A percentile compares a stretch with the other conserved stretches of the same genome.
Evolutionary conservation across 495 filamentous ascomycete species (phyloP).

Genomic region (Baudoinia panamericana): DNA sequence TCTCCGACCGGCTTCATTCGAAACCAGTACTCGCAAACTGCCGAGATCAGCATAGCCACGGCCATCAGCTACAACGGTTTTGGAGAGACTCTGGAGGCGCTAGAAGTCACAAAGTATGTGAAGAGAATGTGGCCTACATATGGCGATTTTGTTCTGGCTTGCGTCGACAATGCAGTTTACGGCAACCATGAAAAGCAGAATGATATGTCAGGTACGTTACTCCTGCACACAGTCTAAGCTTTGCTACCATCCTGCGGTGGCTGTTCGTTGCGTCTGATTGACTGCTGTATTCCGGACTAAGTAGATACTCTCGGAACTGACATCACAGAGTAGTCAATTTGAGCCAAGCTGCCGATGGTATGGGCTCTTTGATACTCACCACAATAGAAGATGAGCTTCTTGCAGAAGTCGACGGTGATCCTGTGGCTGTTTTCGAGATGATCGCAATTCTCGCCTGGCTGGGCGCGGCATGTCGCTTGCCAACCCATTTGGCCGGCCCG

Average conservation of each 20-base stretch:
- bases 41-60: background rate
- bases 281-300: too few species aligned
- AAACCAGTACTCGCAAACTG: background rate
- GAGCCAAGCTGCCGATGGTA: background rate
- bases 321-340: background rate
- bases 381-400: too few species aligned
- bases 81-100: background rate
- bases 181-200: background rate
- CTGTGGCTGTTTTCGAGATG: background rate
- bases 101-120: background rate
- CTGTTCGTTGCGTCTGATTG: too few species aligned
- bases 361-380: too few species aligned
- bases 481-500: background rate
- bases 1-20: too few species aligned
- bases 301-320: background rate
- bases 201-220: background rate
- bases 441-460: background rate
- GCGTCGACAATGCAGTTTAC: background rate
- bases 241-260: background rate
- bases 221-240: background rate
- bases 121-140: constrained; percentile 1
- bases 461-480: background rate
- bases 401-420: background rate
- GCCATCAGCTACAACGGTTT: background rate
- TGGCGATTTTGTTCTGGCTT: background rate